phyloP scores from a whole-genome alignment of 768 basidiomycete species.

The Pisolithus marmoratus region DNA sequence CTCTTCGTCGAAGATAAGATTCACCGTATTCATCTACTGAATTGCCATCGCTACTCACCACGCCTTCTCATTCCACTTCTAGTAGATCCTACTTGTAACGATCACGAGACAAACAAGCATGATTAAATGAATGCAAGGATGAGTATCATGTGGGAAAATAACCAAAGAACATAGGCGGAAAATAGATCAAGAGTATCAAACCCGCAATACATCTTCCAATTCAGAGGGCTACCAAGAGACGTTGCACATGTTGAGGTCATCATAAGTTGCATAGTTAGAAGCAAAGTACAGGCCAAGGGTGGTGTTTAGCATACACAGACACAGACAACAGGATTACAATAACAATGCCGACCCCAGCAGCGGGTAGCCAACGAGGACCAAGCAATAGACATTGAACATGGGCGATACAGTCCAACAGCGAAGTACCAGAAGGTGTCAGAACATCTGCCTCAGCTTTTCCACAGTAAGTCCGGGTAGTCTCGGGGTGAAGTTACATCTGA shows the following conservation, averaged over 20 bases:
- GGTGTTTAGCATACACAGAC: neutral
- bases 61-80: too few species aligned
- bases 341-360: neutral
- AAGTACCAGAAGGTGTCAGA: constrained; percentile 6
- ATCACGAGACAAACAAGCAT: too few species aligned
- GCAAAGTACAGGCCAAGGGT: neutral
- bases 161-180: too few species aligned
- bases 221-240: neutral
- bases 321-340: neutral
- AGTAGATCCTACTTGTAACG: too few species aligned
- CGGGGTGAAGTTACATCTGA: constrained; percentile 21
- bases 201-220: too few species aligned
- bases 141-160: too few species aligned
- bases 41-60: too few species aligned
- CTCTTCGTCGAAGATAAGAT: too few species aligned
- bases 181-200: too few species aligned
- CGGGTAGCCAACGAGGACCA: neutral
- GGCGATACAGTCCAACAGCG: neutral
- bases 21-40: too few species aligned
- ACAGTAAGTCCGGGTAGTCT: constrained; percentile 13
- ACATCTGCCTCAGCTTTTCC: constrained; percentile 15
- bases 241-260: neutral
- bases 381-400: neutral
- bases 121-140: too few species aligned
- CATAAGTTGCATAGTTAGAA: neutral